Conservation (phyloP, 2,329 filamentous ascomycete genomes). For the Ophiostoma perfectum region DNA sequence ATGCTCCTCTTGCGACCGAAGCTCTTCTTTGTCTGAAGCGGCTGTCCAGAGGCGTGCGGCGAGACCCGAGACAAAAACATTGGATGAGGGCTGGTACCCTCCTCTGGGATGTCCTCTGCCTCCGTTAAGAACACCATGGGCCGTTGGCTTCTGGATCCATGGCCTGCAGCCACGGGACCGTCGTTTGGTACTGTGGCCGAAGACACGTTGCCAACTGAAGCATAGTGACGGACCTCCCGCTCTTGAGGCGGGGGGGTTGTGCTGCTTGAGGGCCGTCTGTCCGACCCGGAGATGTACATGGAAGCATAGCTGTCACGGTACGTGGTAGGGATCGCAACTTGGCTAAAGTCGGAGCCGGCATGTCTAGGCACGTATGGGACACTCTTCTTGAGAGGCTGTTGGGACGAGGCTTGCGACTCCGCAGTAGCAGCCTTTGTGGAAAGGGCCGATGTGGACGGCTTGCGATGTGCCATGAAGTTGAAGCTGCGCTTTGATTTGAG, state of each 20-base stretch:
- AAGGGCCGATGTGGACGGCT: not conserved
- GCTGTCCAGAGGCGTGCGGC: not conserved
- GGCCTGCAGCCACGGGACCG: not conserved
- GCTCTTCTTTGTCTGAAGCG: not conserved
- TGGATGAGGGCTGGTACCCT: no score
- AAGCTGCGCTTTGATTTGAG: constrained; percentile 6
- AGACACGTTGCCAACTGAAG: not conserved
- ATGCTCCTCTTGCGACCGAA: not conserved
- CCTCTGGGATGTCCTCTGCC: not conserved
- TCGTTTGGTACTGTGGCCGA: not conserved
- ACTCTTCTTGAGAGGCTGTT: not conserved
- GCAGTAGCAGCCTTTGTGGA: not conserved
- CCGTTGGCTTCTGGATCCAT: not conserved
- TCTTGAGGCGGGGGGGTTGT: not conserved
- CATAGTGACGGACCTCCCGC: not conserved
- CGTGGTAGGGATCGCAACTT: constrained; percentile 16
- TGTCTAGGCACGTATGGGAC: constrained; percentile 23
- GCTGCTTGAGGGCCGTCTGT: not conserved
- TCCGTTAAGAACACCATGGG: not conserved
- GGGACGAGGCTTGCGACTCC: not conserved
- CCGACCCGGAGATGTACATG: not conserved
- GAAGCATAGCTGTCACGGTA: constrained; percentile 18
- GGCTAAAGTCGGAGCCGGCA: constrained; percentile 23
- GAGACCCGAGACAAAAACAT: not conserved
- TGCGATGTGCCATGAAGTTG: constrained; percentile 6